phyloP scores from a whole-genome alignment of 1,284 basidiomycete species.

The Puccinia polysora region DNA sequence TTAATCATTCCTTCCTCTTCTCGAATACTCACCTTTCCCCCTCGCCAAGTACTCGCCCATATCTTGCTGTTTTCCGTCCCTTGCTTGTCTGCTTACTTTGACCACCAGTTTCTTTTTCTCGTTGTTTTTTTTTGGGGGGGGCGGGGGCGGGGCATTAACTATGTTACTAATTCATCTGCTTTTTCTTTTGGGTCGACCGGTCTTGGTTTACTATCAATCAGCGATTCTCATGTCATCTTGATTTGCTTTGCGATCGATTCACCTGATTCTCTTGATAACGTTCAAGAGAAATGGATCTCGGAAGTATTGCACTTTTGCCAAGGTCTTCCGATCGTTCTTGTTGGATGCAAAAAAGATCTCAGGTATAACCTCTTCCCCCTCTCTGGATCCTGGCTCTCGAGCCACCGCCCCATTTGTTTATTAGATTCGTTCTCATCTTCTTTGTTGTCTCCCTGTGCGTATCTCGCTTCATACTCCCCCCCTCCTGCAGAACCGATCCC shows the following conservation, averaged over 20 bases:
- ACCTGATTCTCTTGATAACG: slow-evolving; percentile 86
- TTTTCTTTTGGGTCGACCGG: neutral
- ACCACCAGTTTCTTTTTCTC: neutral
- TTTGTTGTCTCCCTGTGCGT: neutral
- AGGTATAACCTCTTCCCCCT: slow-evolving; percentile 46
- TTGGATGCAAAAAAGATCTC: slow-evolving; percentile 88
- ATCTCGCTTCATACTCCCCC: too few relatives aligned
- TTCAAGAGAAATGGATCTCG: slow-evolving; percentile 95
- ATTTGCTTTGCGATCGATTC: slow-evolving; percentile 91
- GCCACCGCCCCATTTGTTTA: neutral
- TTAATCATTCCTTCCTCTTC: too few relatives aligned
- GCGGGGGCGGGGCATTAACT: slow-evolving; percentile 20
- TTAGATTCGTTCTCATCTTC: neutral
- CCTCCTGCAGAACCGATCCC: slow-evolving; percentile 64
- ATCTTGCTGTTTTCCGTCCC: neutral
- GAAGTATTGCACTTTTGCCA: slow-evolving; percentile 90
- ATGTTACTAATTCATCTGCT: slow-evolving; percentile 69
- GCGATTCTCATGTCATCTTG: slow-evolving; percentile 82
- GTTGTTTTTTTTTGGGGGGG: too few relatives aligned
- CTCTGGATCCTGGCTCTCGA: too few relatives aligned
- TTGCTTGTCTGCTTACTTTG: neutral
- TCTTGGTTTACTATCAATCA: slow-evolving; percentile 1
- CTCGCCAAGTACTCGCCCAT: neutral
- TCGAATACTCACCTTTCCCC: too few relatives aligned
- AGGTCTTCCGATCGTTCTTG: slow-evolving; percentile 78